Evolutionary conservation across 257 asterid species (phyloP).

Genomic region (Asclepias syriaca): DNA sequence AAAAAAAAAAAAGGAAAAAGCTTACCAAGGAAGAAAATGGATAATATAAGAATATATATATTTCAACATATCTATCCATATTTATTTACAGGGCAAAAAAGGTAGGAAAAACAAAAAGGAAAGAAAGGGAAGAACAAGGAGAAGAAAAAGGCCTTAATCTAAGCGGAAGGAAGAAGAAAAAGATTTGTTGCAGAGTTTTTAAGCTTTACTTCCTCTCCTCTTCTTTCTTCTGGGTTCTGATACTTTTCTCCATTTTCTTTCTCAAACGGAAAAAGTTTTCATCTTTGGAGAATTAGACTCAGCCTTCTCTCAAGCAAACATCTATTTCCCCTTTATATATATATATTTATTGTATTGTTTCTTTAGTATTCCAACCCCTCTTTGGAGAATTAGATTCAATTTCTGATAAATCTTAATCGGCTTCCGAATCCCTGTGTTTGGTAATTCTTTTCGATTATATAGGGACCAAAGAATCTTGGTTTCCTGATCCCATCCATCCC

Average conservation of each 20-base stretch:
- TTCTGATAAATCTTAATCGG: neutral
- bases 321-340: neutral
- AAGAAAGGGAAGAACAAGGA: neutral
- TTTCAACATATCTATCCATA: neutral
- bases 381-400: neutral
- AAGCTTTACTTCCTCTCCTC: too few species aligned
- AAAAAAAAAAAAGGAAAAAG: too few species aligned
- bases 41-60: too few species aligned
- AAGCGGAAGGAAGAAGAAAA: conserved; percentile 8
- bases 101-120: neutral
- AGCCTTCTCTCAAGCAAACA: conserved; percentile 6
- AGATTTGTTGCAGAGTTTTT: conserved; percentile 3
- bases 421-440: neutral
- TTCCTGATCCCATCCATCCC: neutral
- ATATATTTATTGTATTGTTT: neutral
- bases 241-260: neutral
- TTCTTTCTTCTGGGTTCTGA: conserved; percentile 6
- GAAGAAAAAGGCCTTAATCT: conserved; percentile 2
- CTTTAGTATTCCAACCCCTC: neutral
- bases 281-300: conserved; percentile 6
- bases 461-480: neutral
- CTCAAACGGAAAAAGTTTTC: neutral
- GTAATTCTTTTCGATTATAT: neutral
- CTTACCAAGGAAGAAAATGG: too few species aligned
- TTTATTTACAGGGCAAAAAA: neutral